phyloP scores from a whole-genome alignment of 1,284 basidiomycete genomes.

The Ceratobasidium papillatum region DNA sequence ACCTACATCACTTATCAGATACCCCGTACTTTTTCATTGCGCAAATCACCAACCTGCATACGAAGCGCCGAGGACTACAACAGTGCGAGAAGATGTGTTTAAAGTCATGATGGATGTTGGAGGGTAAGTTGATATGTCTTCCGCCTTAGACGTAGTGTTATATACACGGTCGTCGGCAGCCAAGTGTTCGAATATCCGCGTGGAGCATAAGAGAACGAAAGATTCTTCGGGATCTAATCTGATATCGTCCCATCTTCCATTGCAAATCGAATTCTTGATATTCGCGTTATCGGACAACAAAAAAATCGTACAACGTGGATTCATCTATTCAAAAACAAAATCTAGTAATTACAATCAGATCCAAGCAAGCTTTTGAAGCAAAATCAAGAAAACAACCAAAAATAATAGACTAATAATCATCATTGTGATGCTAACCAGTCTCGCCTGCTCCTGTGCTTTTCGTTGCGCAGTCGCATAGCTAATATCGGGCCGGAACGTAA shows the following conservation, averaged over 20 bases:
- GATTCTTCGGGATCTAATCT: slow-evolving; percentile 34
- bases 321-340: slow-evolving; percentile 3
- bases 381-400: slow-evolving; percentile 17
- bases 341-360: slow-evolving; percentile 3
- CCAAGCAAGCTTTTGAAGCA: background rate
- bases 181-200: background rate
- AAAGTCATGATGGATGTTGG: slow-evolving; percentile 1
- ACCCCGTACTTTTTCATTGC: background rate
- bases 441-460: slow-evolving; percentile 68
- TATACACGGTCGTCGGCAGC: slow-evolving; percentile 24
- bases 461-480: slow-evolving; percentile 79
- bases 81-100: slow-evolving; percentile 1
- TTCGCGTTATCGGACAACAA: background rate
- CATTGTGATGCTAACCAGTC: background rate
- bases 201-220: slow-evolving; percentile 3
- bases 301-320: slow-evolving; percentile 1
- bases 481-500: slow-evolving; percentile 95
- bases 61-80: slow-evolving; percentile 32
- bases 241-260: slow-evolving; percentile 18
- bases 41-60: slow-evolving; percentile 14
- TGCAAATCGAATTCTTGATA: background rate
- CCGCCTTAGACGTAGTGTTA: background rate
- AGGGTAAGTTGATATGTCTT: background rate
- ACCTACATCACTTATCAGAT: slow-evolving; percentile 49
- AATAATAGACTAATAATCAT: background rate